Evolutionary conservation across 2,329 filamentous ascomycete species (phyloP).

Genomic region (Metarhizium album): DNA sequence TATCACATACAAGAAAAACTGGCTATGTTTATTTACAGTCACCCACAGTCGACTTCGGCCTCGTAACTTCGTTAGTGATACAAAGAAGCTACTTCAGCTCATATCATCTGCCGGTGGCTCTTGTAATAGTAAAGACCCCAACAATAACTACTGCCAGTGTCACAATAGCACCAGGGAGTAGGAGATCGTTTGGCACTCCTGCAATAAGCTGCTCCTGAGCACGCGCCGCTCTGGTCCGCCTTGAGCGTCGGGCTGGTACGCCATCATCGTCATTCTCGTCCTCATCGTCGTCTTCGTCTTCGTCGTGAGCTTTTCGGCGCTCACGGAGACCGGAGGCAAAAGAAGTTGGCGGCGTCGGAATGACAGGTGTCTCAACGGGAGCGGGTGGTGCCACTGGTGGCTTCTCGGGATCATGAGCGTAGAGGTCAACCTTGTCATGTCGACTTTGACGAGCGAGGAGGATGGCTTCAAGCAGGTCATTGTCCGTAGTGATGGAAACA

Average conservation of each 20-base stretch:
- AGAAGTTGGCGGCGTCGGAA: conserved; percentile 37
- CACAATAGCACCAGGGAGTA: conserved; percentile 88
- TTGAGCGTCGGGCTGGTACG: conserved; percentile 34
- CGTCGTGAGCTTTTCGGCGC: conserved; percentile 34
- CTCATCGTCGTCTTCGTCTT: conserved; percentile 43
- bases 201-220: conserved; percentile 70
- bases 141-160: conserved; percentile 91
- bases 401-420: conserved; percentile 87
- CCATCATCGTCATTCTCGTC: conserved; percentile 41
- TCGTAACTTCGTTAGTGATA: conserved; percentile 26
- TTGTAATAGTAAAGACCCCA: conserved; percentile 81
- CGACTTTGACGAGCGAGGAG: conserved; percentile 64
- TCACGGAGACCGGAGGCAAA: conserved; percentile 37
- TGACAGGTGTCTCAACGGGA: conserved; percentile 30
- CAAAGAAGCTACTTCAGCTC: conserved; percentile 8
- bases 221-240: conserved; percentile 25
- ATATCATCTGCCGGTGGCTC: conserved; percentile 45
- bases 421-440: conserved; percentile 91
- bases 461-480: conserved; percentile 85
- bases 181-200: conserved; percentile 86
- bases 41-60: conserved; percentile 18
- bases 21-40: conserved; percentile 22
- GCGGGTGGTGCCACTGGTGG: conserved; percentile 62
- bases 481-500: conserved; percentile 91
- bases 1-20: conserved; percentile 10